Evolutionary conservation across 106 monocot species (phyloP), one percentile per base, ranked within the genome.

Genomic region (Dioscorea dumetorum): DNA sequence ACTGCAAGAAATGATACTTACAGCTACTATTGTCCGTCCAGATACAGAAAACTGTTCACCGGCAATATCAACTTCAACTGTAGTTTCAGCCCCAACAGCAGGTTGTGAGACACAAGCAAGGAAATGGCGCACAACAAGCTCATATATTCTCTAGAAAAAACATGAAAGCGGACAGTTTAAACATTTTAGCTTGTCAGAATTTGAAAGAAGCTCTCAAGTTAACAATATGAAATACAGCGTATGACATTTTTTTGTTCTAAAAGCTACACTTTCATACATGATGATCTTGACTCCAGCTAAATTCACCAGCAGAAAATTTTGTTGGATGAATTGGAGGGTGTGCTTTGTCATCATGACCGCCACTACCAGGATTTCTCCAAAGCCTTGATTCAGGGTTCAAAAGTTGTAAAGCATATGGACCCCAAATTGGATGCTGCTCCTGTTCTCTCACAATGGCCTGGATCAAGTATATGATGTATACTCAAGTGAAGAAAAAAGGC

Each of bases 281-380:
- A 70, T 97, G 88, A 72, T 97, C 88, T 70, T 77, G 84, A 72
- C 72, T 89, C 97, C 91, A 97, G 17, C 72, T 59, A 54, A 84
- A 63, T 79, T 92, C 92, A 52, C 91, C 92, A 61, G 78, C 22
- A 70, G 89, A 97, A 79, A 83, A 92, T 61, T 81, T 97, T 24
- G 97, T 97, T 41, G 97, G 97, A 87, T 97, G 97, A 70, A 97
- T 97, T 41, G 97, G 97, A 61, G 97, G 97, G 56, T 97, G 97
- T 48, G 97, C 97, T 81, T 97, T 97, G 74, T 97, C 97, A 89
- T 97, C 84, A 71, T 97, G 97, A 5, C 92, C 97, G 70, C 97
- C 97, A 79, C 78, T 90, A 73, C 92, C 72, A 70, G 97, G 97
- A 51, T 89, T 97, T 87, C 87, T 97, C 97, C 97, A 97, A 10